Conservation (phyloP, 2,329 filamentous ascomycete species). For the Ustulina deusta region DNA sequence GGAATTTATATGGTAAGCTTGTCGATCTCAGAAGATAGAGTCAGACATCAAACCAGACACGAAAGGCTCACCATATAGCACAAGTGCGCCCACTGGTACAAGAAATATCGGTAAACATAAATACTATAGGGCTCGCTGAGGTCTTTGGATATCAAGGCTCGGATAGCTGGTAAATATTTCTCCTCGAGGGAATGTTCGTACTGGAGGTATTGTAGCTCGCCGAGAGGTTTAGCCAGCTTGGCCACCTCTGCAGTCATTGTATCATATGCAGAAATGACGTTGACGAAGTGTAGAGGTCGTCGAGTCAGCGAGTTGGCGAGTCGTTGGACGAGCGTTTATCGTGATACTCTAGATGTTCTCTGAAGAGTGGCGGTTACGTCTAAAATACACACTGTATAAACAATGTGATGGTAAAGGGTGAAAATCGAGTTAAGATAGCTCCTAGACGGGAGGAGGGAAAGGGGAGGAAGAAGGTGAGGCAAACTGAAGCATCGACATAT, state of each 20-base stretch:
- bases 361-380: conserved; percentile 1
- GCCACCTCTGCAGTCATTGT: conserved; percentile 53
- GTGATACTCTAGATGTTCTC: neutral
- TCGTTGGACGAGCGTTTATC: neutral
- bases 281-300: conserved; percentile 3
- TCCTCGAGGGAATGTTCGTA: conserved; percentile 72
- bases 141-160: conserved; percentile 93
- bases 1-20: conserved; percentile 34
- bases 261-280: conserved; percentile 21
- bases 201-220: conserved; percentile 69
- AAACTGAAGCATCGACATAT: conserved; percentile 7
- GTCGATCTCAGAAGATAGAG: conserved; percentile 5
- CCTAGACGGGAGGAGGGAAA: neutral
- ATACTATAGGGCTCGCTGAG: conserved; percentile 99
- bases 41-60: conserved; percentile 16
- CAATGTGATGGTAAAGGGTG: neutral
- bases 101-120: conserved; percentile 98
- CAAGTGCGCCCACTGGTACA: conserved; percentile 98
- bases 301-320: neutral
- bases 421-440: neutral
- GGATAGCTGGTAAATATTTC: conserved; percentile 83
- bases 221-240: conserved; percentile 51
- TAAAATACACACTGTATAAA: neutral
- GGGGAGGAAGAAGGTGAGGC: neutral
- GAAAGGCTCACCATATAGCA: conserved; percentile 82